Evolutionary conservation across 305 asterid genomes (phyloP).

Genomic region (Ajuga reptans): DNA sequence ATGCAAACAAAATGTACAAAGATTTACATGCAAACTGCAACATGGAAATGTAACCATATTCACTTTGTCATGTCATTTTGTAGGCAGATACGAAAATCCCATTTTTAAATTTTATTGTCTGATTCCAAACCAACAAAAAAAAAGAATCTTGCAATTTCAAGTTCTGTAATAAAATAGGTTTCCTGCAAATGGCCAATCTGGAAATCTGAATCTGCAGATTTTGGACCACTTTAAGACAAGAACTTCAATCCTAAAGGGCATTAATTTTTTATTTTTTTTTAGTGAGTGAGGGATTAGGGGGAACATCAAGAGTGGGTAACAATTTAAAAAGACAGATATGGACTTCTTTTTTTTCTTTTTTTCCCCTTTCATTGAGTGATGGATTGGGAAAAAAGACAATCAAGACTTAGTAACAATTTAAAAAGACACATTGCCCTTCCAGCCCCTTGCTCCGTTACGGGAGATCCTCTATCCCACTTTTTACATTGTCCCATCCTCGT

Average conservation of each 20-base stretch:
- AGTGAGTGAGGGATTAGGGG: no score
- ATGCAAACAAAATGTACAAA: slow-evolving; percentile 18
- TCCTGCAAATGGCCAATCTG: slow-evolving; percentile 15
- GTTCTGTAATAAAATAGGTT: background rate
- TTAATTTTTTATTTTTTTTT: background rate
- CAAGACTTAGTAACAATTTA: no score
- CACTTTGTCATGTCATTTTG: slow-evolving; percentile 26
- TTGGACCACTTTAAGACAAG: background rate
- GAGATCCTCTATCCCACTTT: no score
- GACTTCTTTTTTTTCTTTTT: no score
- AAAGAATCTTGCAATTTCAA: slow-evolving; percentile 10
- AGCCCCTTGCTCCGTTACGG: no score
- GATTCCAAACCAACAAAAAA: background rate
- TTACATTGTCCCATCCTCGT: no score
- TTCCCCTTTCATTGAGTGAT: no score
- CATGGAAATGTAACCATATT: slow-evolving; percentile 13
- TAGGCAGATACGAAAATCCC: slow-evolving; percentile 12
- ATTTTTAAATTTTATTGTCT: slow-evolving; percentile 6
- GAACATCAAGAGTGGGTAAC: no score
- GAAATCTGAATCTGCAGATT: background rate
- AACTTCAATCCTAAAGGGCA: background rate
- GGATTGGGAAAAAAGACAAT: no score
- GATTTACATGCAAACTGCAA: slow-evolving; percentile 10
- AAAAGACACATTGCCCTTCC: no score
- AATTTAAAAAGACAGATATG: no score